Evolutionary conservation across 441 rosid species (phyloP).

Genomic region (Brassica hybrid): DNA sequence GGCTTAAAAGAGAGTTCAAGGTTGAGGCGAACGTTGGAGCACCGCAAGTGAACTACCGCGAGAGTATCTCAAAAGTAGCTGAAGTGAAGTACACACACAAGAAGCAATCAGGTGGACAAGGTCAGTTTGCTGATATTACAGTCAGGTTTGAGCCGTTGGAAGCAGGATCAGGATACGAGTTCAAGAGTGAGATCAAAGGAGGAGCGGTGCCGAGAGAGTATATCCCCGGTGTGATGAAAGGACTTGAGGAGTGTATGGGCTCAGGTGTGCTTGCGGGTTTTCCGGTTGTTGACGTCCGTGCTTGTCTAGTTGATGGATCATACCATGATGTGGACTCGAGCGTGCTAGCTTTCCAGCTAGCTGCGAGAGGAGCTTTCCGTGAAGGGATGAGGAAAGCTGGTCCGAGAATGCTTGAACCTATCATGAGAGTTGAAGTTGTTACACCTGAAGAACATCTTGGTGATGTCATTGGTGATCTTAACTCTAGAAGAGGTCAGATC

Average conservation of each 20-base stretch:
- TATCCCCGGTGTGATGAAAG: constrained; percentile 94
- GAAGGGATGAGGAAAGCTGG: constrained; percentile 86
- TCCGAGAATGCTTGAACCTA: constrained; percentile 88
- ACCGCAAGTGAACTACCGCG: constrained; percentile 98
- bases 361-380: constrained; percentile 93
- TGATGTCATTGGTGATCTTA: constrained; percentile 93
- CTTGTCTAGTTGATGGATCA: constrained; percentile 81
- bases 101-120: constrained; percentile 96
- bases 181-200: constrained; percentile 98
- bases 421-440: constrained; percentile 94
- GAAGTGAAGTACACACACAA: constrained; percentile 93
- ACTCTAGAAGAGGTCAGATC: constrained; percentile 96
- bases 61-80: constrained; percentile 82
- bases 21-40: constrained; percentile 99
- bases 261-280: constrained; percentile 91
- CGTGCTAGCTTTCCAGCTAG: constrained; percentile 92
- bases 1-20: constrained; percentile 93
- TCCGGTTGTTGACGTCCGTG: constrained; percentile 90
- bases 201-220: constrained; percentile 91
- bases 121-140: constrained; percentile 93
- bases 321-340: constrained; percentile 98
- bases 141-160: constrained; percentile 93
- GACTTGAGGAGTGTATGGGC: constrained; percentile 87
- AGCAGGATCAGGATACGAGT: constrained; percentile 86
- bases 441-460: constrained; percentile 97